Evolutionary conservation across 2,329 filamentous ascomycete genomes (phyloP), one percentile per base, ranked within the genome.

Genomic region (Phoma sp.): DNA sequence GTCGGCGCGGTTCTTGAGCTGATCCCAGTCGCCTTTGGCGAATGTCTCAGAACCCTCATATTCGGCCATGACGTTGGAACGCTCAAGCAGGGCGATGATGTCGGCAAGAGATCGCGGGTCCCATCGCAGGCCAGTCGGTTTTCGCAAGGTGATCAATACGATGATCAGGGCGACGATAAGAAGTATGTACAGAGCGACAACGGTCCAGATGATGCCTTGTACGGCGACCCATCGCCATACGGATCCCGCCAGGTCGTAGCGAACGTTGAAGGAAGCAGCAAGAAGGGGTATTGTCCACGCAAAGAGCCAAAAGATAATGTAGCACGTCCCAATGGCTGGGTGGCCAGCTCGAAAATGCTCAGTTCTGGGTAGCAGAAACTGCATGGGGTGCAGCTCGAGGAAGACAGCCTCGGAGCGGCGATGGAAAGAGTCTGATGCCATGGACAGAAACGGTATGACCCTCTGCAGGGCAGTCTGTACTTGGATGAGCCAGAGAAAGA

Each of bases 61-160:
- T 66, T 90, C 88, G 21, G 81, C 79, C 43, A 92, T 82, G 17
- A 88, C 86, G 74, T 96, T 96, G 61, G 91, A 93, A 56, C 89
- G 85, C 61, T 91, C 88, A 24, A 96, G 82, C 10, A 97, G 81
- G 1, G 88, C 85, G 38, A 95, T 83, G 33, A 96, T 78, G 70
- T 97, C 92, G 3, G 90, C 93, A 7, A 97, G 79, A 22, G 88
- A 94, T 40, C 88, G 83, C 2, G 92, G 84, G 70, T 96, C 92
- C 93, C 93, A 97, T 68, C 89, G 84, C 58, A 96, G 79, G 0
- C 92, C 92, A 0, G 92, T 96, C 64, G 81, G 82, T 27, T 84
- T 81, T 21, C 81, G 76, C 77, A 93, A 91, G 60, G 85, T 88
- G n/a, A 85, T 60, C 59, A 88, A 77, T 3, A 93, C 72, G 1